Evolutionary conservation across 768 basidiomycete species (phyloP), one percentile per base, ranked within the genome.

Genomic region (Tylopilus rubrobrunneus): DNA sequence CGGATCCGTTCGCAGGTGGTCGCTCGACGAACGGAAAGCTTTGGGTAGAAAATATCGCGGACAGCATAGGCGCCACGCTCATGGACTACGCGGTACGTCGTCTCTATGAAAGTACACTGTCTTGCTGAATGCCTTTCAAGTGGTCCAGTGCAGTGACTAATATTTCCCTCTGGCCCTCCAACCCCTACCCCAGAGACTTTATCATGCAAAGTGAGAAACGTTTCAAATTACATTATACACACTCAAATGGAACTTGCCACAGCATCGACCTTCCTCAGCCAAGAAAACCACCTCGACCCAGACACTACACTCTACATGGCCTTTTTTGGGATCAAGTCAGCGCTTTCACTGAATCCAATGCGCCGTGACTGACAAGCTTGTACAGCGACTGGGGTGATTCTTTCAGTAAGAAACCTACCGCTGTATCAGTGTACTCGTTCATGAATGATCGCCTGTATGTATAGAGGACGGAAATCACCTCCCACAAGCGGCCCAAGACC

Each of bases 251-350:
- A 11, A 1, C 8, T 37, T 23, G 40, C n/a, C 1, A 28, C 33
- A 82, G 79, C 75, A 43, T 52, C 67, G 10, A 72, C 63, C 2
- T 82, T 80, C 59, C 58, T 81, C 19, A 56, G 67, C n/a, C 80
- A 81, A 54, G 64, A 65, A 0, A 68, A 82, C 53, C 50, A 67
- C 0, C 66, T 82, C 7, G 69, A 81, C 56, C 73, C 80, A 0
- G 62, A 67, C 1, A 78, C 76, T 2, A 81, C 80, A 3, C 64
- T 82, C 7, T 82, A 80, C 50, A 72, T 73, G 2, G 59, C 78
- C 8, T 82, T 82, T 62, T 81, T 82, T 54, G 81, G 80, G 8
- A 82, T 81, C 52, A 82, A 80, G 78, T 79, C 51, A 49, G 76
- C 15, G 12, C 15, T 10, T n/a, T 29, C 44, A 23, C 34, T 4